These are phyloP conservation scores for Cryptococcus hybrid DNA, from an alignment of 1,284 basidiomycete genomes.

Conservation along the genomic window DNA sequence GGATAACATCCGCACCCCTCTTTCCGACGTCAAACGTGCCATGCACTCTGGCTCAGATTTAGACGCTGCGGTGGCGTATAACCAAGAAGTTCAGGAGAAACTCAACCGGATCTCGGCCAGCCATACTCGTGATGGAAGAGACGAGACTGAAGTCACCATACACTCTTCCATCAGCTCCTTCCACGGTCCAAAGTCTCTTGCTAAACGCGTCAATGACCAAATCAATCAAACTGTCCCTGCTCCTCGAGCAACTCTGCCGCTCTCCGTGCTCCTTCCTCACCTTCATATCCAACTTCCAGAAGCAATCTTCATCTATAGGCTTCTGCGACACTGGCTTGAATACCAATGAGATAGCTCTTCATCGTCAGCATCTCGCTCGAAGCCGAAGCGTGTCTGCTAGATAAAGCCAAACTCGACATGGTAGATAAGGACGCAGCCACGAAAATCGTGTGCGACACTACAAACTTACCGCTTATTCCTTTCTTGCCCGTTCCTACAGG, in stretches of 20 bases:
- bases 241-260: slow-evolving; percentile 45
- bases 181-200: slow-evolving; percentile 8
- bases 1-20: slow-evolving; percentile 35
- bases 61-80: slow-evolving; percentile 30
- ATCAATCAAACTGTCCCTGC: slow-evolving; percentile 12
- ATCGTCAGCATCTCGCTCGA: slow-evolving; percentile 50
- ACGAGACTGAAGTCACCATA: slow-evolving; percentile 6
- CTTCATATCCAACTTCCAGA: slow-evolving; percentile 49
- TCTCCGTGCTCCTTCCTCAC: slow-evolving; percentile 49
- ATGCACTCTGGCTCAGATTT: slow-evolving; percentile 15
- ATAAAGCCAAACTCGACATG: slow-evolving; percentile 18
- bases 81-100: slow-evolving; percentile 30
- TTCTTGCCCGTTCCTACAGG: slow-evolving; percentile 60
- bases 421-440: slow-evolving; percentile 19
- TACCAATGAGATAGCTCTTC: slow-evolving; percentile 61
- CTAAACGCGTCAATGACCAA: slow-evolving; percentile 11
- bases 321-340: slow-evolving; percentile 70
- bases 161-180: slow-evolving; percentile 3
- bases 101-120: slow-evolving; percentile 22
- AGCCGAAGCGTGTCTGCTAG: slow-evolving; percentile 59
- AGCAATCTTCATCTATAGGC: slow-evolving; percentile 68
- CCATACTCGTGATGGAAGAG: slow-evolving; percentile 1
- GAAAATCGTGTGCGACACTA: slow-evolving; percentile 27
- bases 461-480: slow-evolving; percentile 55
- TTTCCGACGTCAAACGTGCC: slow-evolving; percentile 27